A percentile compares a stretch with the other conserved stretches of the same genome.
Conservation (phyloP, 208 protist genomes). For the Kentomonas sorsogonicus region DNA sequence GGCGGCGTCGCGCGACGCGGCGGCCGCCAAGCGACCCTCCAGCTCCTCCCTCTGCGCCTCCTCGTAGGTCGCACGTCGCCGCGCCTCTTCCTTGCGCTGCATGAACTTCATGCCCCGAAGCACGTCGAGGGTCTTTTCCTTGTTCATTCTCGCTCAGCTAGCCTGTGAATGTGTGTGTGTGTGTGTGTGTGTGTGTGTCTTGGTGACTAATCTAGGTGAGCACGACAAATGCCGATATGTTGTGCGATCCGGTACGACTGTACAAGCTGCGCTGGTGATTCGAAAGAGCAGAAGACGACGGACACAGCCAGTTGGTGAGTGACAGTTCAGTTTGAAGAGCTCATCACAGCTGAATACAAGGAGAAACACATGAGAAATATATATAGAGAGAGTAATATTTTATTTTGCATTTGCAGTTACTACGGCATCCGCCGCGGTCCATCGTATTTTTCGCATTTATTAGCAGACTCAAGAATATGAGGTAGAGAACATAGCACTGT, state of each 20-base stretch:
- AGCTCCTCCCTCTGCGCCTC: constrained; percentile 45
- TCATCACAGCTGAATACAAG: neutral
- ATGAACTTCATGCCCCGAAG: constrained; percentile 90
- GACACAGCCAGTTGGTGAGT: neutral
- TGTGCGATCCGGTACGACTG: neutral
- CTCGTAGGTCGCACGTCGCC: constrained; percentile 71
- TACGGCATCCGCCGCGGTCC: no score
- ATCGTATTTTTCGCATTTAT: no score
- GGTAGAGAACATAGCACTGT: no score
- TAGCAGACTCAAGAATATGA: no score
- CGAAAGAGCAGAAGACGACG: neutral
- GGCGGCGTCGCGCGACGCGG: constrained; percentile 1
- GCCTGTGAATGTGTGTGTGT: constrained; percentile 4
- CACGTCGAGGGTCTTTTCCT: constrained; percentile 69
- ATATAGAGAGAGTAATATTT: neutral
- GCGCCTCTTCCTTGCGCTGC: constrained; percentile 87
- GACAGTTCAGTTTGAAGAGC: neutral
- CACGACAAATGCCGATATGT: neutral
- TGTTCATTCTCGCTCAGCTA: constrained; percentile 55
- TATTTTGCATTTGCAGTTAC: no score
- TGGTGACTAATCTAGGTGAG: neutral
- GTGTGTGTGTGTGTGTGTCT: neutral
- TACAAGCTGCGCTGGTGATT: neutral
- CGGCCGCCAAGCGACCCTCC: constrained; percentile 28
- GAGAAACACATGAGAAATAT: neutral